A percentile compares a stretch with the other conserved stretches of the same genome.
Evolutionary conservation across 1,284 basidiomycete species (phyloP).

Genomic region (Meripilus lineatus): DNA sequence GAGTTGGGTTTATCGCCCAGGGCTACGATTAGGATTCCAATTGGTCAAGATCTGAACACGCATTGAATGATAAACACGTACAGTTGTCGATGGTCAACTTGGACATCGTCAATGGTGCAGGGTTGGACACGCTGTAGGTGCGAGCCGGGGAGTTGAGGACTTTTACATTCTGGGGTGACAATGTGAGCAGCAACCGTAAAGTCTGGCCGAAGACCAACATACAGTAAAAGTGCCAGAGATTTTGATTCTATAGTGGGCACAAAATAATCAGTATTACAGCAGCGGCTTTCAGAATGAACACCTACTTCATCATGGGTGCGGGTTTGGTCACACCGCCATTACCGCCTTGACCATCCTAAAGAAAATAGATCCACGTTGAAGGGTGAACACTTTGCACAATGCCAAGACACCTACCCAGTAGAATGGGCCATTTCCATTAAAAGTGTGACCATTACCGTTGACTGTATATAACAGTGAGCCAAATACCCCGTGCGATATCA

Average conservation of each 20-base stretch:
- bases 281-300: neutral
- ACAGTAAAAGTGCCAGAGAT: conserved; percentile 48
- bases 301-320: conserved; percentile 33
- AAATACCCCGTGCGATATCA: neutral
- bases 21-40: conserved; percentile 18
- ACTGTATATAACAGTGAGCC: conserved; percentile 17
- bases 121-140: conserved; percentile 31
- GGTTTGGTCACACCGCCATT: conserved; percentile 35
- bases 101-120: conserved; percentile 25
- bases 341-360: conserved; percentile 33
- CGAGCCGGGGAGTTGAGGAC: conserved; percentile 35
- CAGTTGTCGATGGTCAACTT: conserved; percentile 34
- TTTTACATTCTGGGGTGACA: conserved; percentile 26
- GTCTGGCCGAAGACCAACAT: conserved; percentile 8
- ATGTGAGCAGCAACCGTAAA: neutral
- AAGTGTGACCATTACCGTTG: conserved; percentile 37
- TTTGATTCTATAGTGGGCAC: conserved; percentile 35
- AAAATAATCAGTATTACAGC: neutral
- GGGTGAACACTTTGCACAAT: neutral
- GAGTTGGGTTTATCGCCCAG: conserved; percentile 38
- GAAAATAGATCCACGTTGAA: neutral
- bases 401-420: conserved; percentile 30
- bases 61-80: conserved; percentile 14
- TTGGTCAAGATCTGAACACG: neutral
- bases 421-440: conserved; percentile 35